Base-by-base conservation (phyloP, 208 protist species). In the Blechomonas ayalai region DNA sequence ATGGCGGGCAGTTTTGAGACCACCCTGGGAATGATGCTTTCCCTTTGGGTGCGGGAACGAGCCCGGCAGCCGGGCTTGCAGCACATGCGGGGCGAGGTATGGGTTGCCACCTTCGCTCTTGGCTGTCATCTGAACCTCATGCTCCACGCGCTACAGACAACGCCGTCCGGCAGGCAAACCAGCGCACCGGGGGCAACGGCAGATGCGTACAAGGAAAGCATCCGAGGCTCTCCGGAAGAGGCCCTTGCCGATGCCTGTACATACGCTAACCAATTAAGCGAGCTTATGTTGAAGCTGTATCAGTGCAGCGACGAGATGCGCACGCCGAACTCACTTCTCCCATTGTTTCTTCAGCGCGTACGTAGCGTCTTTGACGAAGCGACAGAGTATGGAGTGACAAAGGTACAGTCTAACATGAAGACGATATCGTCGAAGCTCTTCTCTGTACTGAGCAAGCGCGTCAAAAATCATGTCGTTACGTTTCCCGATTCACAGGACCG, bases 111-210 rank as follows among this genome's bases (percentile, higher is more conserved):
- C 10, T 82, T 78, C 49, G 59, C 67, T 2, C 52, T 90, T 24
- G 81, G 76, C 24, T 67, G 60, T 18, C 70, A 85, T 42, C 34
- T 86, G 15, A 90, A 90, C 53, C 40, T 62, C 38, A 59, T 90
- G 5, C 3, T 68, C 16, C 56, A 45, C 12, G 25, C 72, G 4
- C 22, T 75, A 13, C 23, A 28, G 15, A 29, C 15, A 12, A 13
- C 27, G 2, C 26, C 19, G 4, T 19, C 27, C 4, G 29, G 6
- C 13, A 43, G 15, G 19, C 1, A 29, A 19, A 9, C 41, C 20
- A n/a, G n/a, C n/a, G n/a, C n/a, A n/a, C n/a, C n/a, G n/a, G n/a
- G n/a, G n/a, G n/a, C n/a, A n/a, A n/a, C n/a, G n/a, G n/a, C n/a
- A n/a, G 15, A 25, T 19, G 39, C 35, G 7, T 75, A 72, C 56